These are phyloP conservation scores for Anthracocystis panici-leucophaei DNA, from an alignment of 1,284 basidiomycete genomes.

Conservation along the genomic window DNA sequence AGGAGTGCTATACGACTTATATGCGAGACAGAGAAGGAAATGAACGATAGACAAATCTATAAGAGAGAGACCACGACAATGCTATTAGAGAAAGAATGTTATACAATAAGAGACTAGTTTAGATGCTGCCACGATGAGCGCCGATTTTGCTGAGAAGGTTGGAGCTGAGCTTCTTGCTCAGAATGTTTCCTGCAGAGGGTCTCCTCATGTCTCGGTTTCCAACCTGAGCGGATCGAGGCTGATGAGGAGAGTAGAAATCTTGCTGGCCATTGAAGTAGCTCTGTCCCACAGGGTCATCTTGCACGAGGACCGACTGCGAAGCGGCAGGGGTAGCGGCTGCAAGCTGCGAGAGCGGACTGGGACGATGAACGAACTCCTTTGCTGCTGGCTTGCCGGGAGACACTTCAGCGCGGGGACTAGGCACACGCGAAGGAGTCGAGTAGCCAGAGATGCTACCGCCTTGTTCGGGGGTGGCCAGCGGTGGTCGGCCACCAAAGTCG, in stretches of 20 bases:
- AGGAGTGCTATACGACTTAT: background rate
- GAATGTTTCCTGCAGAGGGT: conserved; percentile 30
- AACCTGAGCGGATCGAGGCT: background rate
- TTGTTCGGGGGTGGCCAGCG: conserved; percentile 15
- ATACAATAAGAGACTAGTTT: background rate
- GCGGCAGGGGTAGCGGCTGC: conserved; percentile 17
- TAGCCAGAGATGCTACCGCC: conserved; percentile 22
- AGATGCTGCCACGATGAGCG: conserved; percentile 31
- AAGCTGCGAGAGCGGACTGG: conserved; percentile 44
- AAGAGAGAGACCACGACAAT: background rate
- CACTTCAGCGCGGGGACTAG: conserved; percentile 26
- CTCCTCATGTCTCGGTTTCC: conserved; percentile 2
- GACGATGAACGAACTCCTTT: conserved; percentile 33
- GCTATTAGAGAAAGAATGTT: background rate
- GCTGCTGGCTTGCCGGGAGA: conserved; percentile 20
- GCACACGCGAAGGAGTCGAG: conserved; percentile 26
- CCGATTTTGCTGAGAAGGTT: conserved; percentile 37
- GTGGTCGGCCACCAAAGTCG: conserved; percentile 11
- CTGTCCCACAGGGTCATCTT: background rate
- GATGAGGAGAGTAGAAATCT: background rate
- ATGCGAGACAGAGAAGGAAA: background rate
- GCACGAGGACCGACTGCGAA: background rate
- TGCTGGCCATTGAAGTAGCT: background rate
- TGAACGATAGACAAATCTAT: background rate
- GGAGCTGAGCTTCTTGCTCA: conserved; percentile 44